These are phyloP conservation scores for Pinguiococcus pyrenoidosus DNA, from an alignment of 108 stramenopile species.

Conservation along the genomic window DNA sequence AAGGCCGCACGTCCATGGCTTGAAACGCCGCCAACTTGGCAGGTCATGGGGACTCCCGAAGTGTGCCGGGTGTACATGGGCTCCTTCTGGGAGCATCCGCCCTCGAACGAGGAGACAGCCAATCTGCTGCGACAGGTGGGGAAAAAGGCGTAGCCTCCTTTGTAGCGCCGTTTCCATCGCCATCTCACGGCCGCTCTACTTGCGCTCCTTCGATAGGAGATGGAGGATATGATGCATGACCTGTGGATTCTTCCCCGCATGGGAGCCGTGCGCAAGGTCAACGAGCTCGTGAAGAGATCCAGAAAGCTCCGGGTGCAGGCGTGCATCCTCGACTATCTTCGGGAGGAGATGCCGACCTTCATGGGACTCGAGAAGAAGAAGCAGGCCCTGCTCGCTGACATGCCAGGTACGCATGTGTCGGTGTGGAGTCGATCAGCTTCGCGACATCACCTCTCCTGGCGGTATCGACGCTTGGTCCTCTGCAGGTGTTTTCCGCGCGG, in stretches of 20 bases:
- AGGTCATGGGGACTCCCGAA: conserved; percentile 86
- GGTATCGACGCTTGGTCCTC: conserved; percentile 77
- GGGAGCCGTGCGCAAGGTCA: conserved; percentile 79
- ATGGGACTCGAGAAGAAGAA: conserved; percentile 77
- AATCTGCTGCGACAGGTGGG: conserved; percentile 54
- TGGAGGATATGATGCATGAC: conserved; percentile 73
- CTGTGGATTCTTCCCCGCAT: conserved; percentile 74
- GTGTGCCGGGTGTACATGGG: conserved; percentile 89
- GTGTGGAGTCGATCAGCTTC: no score
- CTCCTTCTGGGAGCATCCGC: conserved; percentile 82
- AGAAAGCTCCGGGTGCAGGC: conserved; percentile 81
- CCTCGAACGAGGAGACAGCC: no score
- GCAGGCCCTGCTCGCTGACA: conserved; percentile 57
- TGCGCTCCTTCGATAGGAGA: no score
- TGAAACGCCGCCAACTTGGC: no score
- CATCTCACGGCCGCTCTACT: no score
- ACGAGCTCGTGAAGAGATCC: conserved; percentile 86
- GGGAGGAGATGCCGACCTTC: conserved; percentile 78
- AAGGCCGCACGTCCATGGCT: no score
- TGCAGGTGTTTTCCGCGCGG: conserved; percentile 64
- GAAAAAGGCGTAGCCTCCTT: no score
- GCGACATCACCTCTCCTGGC: conserved; percentile 59
- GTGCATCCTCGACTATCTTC: conserved; percentile 78
- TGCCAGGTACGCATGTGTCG: no score
- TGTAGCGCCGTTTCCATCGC: no score